Conservation (phyloP, 2,329 filamentous ascomycete species). For the Ambrosiella xylebori region DNA sequence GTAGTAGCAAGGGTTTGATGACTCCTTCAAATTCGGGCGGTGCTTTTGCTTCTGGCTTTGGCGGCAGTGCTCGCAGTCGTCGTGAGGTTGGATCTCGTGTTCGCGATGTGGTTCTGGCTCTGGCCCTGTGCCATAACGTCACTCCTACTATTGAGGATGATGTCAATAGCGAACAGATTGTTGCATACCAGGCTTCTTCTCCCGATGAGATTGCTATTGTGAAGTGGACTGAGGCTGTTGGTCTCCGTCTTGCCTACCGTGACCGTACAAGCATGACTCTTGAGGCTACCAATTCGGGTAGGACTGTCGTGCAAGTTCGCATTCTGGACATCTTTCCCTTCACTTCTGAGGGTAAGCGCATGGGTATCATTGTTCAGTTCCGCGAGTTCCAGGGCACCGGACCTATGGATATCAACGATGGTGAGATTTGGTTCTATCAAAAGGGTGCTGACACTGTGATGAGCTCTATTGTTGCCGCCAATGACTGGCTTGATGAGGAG, state of each 20-base stretch:
- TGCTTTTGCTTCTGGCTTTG: constrained; percentile 18
- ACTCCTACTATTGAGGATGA: constrained; percentile 71
- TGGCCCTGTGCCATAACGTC: constrained; percentile 92
- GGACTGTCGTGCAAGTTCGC: constrained; percentile 62
- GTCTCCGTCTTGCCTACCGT: constrained; percentile 65
- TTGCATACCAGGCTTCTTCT: constrained; percentile 88
- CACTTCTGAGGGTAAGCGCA: constrained; percentile 91
- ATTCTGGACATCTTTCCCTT: constrained; percentile 95
- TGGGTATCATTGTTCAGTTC: constrained; percentile 93
- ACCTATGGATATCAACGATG: constrained; percentile 31
- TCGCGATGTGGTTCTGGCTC: constrained; percentile 76
- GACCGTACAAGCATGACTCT: constrained; percentile 76
- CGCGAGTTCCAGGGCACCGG: constrained; percentile 38
- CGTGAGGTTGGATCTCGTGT: constrained; percentile 89
- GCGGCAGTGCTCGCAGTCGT: constrained; percentile 53
- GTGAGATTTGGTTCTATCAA: constrained; percentile 96
- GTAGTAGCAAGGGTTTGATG: constrained; percentile 30
- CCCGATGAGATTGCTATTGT: constrained; percentile 98
- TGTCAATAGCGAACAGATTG: constrained; percentile 57
- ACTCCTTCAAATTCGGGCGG: constrained; percentile 60
- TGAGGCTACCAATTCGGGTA: constrained; percentile 56
- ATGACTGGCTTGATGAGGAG: constrained; percentile 98
- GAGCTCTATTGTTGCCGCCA: constrained; percentile 83
- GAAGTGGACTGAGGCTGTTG: constrained; percentile 83
- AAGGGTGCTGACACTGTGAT: constrained; percentile 98